Evolutionary conservation across 148 eudicot genomes (phyloP).

Genomic region (Camellia sinensis): DNA sequence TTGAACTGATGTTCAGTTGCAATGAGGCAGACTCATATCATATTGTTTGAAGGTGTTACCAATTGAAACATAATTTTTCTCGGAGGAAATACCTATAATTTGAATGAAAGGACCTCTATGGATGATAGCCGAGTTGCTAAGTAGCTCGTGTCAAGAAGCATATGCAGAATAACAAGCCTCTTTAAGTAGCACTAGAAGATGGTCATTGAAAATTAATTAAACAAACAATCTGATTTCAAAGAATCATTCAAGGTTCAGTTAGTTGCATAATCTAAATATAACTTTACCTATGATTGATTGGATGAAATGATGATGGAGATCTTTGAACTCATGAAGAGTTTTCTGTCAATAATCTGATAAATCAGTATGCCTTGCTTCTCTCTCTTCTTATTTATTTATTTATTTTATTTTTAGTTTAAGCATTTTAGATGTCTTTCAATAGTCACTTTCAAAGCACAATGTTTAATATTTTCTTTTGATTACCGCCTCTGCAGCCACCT

Average conservation of each 20-base stretch:
- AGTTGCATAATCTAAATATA: not conserved
- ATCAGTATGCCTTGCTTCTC: not conserved
- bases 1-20: not conserved
- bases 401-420: not conserved
- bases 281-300: not conserved
- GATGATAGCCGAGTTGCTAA: not conserved
- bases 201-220: not conserved
- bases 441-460: not conserved
- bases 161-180: not conserved
- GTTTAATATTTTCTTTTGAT: not conserved
- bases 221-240: not conserved
- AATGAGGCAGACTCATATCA: too few species aligned
- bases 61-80: not conserved
- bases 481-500: constrained; percentile 48
- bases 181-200: too few species aligned
- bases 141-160: not conserved
- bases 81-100: not conserved
- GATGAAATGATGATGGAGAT: not conserved
- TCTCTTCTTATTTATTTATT: not conserved
- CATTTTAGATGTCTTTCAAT: not conserved
- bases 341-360: not conserved
- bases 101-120: not conserved
- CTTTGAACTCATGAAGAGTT: not conserved
- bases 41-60: too few species aligned
- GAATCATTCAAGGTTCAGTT: not conserved